Conservation (phyloP, 1,284 basidiomycete genomes). For the Apiotrichum gamsii region DNA sequence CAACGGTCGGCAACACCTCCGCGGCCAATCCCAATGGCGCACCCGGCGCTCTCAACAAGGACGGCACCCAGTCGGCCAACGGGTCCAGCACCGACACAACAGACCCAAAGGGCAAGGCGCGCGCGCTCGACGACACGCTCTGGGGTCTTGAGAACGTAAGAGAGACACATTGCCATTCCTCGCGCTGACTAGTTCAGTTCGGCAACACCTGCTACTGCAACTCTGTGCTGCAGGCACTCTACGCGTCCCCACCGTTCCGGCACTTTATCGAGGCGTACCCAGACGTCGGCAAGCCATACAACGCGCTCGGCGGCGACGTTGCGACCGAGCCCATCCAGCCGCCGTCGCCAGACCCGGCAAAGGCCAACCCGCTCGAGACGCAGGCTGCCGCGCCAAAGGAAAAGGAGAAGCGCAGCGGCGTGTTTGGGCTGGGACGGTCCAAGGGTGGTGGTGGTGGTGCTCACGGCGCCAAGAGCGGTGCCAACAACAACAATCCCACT, state of each 20-base stretch:
- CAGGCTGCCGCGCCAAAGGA: conserved; percentile 4
- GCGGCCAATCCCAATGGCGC: too few relatives aligned
- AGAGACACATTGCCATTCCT: conserved; percentile 34
- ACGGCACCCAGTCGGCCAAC: background rate
- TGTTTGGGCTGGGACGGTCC: conserved; percentile 14
- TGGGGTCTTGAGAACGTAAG: conserved; percentile 91
- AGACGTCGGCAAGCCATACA: conserved; percentile 34
- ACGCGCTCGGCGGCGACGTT: conserved; percentile 30
- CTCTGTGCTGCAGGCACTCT: conserved; percentile 92
- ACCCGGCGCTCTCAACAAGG: background rate
- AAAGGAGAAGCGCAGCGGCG: conserved; percentile 23
- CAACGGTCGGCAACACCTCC: conserved; percentile 6
- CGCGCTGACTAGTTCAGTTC: conserved; percentile 51
- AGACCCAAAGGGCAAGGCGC: conserved; percentile 21
- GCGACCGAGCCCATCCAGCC: conserved; percentile 11
- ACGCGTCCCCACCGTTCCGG: conserved; percentile 76
- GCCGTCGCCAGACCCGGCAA: conserved; percentile 7
- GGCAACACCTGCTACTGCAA: conserved; percentile 93
- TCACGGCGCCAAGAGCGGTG: background rate
- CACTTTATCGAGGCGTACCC: conserved; percentile 62
- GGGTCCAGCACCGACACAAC: background rate
- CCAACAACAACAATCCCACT: conserved; percentile 2
- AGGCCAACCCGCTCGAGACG: conserved; percentile 16
- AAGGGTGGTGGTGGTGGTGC: background rate
- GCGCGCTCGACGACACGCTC: conserved; percentile 39